Percentiles rank a stretch among this genome's conserved stretches.
phyloP scores from a whole-genome alignment of 805 yeast genomes.

The Sugiyamaella mastotermitis region DNA sequence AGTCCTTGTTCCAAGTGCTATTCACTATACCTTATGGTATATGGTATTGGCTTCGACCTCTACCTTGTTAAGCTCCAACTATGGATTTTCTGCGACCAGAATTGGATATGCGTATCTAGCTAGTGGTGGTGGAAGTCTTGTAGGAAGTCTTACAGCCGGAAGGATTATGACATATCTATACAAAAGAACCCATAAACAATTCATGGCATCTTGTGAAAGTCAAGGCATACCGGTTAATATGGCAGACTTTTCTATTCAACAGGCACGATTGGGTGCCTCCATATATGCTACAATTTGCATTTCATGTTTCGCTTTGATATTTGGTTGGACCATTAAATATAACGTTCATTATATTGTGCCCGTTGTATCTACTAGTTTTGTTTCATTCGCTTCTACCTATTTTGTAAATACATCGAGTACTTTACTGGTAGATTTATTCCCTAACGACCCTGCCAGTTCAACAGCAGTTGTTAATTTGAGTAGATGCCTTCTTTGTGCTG shows the following conservation, averaged over 20 bases:
- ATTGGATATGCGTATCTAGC: constrained; percentile 73
- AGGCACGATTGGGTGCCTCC: constrained; percentile 47
- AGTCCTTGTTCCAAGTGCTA: constrained; percentile 49
- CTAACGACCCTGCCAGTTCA: constrained; percentile 64
- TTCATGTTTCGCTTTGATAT: constrained; percentile 41
- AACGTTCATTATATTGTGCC: constrained; percentile 44
- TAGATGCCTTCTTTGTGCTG: constrained; percentile 69
- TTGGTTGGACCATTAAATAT: constrained; percentile 67
- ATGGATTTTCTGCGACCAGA: constrained; percentile 46
- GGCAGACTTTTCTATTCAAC: constrained; percentile 48
- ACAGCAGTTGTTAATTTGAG: constrained; percentile 66
- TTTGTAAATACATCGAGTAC: constrained; percentile 52
- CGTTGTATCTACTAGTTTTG: constrained; percentile 51
- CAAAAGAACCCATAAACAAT: constrained; percentile 6
- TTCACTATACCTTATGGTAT: constrained; percentile 66
- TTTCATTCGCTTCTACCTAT: constrained; percentile 54
- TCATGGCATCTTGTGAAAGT: constrained; percentile 19
- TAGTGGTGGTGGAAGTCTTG: constrained; percentile 60
- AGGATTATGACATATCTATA: constrained; percentile 41
- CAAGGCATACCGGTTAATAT: constrained; percentile 25
- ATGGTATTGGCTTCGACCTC: constrained; percentile 52
- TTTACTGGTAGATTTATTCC: constrained; percentile 69
- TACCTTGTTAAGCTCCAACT: constrained; percentile 43
- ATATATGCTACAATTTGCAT: constrained; percentile 39
- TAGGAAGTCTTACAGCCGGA: constrained; percentile 58